Evolutionary conservation across 169 alveolate species (phyloP), one percentile per base, ranked within the genome.

Genomic region (Sarcocystis neurona): DNA sequence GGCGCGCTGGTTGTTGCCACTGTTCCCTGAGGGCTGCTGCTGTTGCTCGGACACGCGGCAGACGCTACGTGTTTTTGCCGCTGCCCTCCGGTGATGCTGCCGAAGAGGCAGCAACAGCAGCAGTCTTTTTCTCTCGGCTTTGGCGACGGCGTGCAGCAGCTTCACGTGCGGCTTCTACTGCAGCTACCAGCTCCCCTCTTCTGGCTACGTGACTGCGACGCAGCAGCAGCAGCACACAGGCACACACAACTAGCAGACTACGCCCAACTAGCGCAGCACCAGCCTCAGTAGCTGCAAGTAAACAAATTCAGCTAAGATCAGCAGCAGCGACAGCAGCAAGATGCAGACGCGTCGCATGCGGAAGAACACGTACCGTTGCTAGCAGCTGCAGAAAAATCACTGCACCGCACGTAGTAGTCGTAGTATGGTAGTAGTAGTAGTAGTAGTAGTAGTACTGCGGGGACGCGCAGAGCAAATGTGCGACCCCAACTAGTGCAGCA

Each of bases 181-280:
- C 77, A 27, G 53, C 41, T 46, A 80, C 60, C 56, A 80, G 44
- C 60, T 80, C 88, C 8, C 77, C 77, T 60, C 41, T 53, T 60
- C 23, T 80, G 41, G 88, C 88, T 1, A 80, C 79, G 75, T 80
- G 75, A 15, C 88, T 80, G 78, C 46, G 41, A 72, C 34, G 37
- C n/a, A 2, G 3, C 15, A 0, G 53, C 44, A 12, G 53, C 18
- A 39, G 1, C 18, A 53, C 10, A 53, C 10, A 20, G 10, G 20
- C 63, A 10, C 10, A 53, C 30, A 53, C 30, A 53, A 53, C 10
- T 20, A 10, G 63, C 20, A 10, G 20, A 20, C 30, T 53, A 20
- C 63, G 20, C 63, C 63, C 10, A 20, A 53, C 63, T 53, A 12
- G 10, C 63, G 63, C 30, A 53, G 10, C 20, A 53, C 15, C 27